Base-by-base conservation (phyloP, 192 early-diverging fungal species). In the Coemansia sp. region DNA sequence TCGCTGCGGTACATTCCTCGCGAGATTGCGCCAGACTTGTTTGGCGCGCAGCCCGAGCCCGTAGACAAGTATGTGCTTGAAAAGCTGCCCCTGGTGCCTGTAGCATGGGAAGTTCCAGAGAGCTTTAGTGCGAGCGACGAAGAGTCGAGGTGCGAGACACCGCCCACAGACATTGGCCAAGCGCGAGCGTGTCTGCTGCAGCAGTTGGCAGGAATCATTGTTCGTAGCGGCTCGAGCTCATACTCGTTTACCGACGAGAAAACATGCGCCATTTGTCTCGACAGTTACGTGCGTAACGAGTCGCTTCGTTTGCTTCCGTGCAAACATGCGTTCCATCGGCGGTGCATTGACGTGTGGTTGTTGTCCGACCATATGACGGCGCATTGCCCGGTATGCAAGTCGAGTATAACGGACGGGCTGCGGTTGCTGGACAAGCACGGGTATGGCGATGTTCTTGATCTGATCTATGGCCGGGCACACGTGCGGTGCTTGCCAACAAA, bases 321-420 rank as follows among this genome's bases (percentile, higher is more conserved):
- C 67, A 81, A 70, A 16, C 92, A 94, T 63, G 89, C 90, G 59
- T 94, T 94, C 63, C 92, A 94, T 70, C 83, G 82, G 48, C 76
- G 87, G 8, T 94, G 92, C 65, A 88, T 92, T 10, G 87, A 90
- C 62, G 77, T 87, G 47, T 94, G 92, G 92, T 72, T 94, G 57
- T 67, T 89, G 11, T 84, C 86, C 19, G 85, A 88, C 49, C 27
- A 77, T n/a, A 69, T 89, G 51, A 90, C 90, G 55, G 76, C 81
- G 29, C 85, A 83, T 47, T 94, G 92, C 68, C 92, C 92, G 6
- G 74, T 92, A 19, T 94, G 92, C 70, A 89, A 90, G 56, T 78
- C 82, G 21, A 85, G 84, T 19, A 71, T 80, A 16, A 51, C 50
- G 23, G 71, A 74, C 14, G 77, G 77, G 7, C 59, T 80, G 50